phyloP scores from a whole-genome alignment of 345 rosid genomes.

The Populus nigra region DNA sequence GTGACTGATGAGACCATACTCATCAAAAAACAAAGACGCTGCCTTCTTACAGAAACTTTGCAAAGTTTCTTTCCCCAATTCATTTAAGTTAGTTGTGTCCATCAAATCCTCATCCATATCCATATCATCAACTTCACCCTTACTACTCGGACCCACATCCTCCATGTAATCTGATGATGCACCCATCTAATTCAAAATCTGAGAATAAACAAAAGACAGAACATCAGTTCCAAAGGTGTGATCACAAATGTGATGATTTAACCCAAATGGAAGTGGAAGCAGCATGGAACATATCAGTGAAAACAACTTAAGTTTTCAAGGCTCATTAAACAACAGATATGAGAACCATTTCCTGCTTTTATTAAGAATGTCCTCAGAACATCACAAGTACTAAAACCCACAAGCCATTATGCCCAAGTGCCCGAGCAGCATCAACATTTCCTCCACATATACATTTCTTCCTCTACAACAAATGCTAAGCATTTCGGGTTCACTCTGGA shows the following conservation, averaged over 20 bases:
- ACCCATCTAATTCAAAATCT: conserved; percentile 34
- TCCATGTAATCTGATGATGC: conserved; percentile 16
- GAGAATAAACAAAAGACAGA: not conserved
- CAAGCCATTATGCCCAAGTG: not conserved
- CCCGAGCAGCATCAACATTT: not conserved
- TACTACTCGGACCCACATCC: conserved; percentile 20
- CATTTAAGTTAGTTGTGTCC: conserved; percentile 24
- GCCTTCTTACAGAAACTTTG: conserved; percentile 62
- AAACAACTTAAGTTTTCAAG: not conserved
- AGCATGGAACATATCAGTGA: not conserved
- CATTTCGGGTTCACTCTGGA: too few species aligned
- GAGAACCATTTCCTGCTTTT: not conserved
- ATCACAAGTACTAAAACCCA: not conserved
- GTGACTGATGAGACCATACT: conserved; percentile 78
- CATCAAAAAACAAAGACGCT: conserved; percentile 50
- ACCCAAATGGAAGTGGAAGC: not conserved
- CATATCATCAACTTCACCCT: conserved; percentile 20
- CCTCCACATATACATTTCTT: not conserved
- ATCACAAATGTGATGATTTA: not conserved
- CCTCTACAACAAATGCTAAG: too few species aligned
- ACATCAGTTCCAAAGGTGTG: not conserved
- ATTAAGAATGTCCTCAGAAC: not conserved
- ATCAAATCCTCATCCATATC: conserved; percentile 29
- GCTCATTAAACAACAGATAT: not conserved
- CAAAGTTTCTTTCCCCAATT: conserved; percentile 50